Evolutionary conservation across 129 eudicot genomes (phyloP).

Genomic region (Tagetes patula): DNA sequence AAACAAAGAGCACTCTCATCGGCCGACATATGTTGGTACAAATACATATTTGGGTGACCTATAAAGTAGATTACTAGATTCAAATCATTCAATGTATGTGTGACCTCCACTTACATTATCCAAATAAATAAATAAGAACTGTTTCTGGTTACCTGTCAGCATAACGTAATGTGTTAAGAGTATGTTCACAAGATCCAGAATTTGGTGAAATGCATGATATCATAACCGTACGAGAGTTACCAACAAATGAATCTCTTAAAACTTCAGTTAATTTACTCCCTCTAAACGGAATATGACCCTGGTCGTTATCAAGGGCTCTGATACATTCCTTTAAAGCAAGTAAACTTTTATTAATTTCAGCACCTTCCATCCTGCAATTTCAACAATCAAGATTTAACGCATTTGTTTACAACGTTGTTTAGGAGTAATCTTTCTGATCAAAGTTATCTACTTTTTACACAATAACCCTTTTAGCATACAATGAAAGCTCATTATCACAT

Average conservation of each 20-base stretch:
- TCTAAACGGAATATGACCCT: slow-evolving; percentile 73
- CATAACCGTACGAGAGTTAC: slow-evolving; percentile 78
- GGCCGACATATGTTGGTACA: not conserved
- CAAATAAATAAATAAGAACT: not conserved
- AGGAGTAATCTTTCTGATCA: not conserved
- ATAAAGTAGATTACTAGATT: not conserved
- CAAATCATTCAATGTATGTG: not conserved
- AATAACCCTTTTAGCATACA: not conserved
- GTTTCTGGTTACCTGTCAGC: slow-evolving; percentile 60
- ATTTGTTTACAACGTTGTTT: not conserved
- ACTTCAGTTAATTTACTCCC: slow-evolving; percentile 80
- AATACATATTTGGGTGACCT: not conserved
- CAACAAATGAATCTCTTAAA: slow-evolving; percentile 68
- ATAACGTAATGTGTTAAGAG: slow-evolving; percentile 66
- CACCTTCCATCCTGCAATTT: slow-evolving; percentile 73
- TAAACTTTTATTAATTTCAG: slow-evolving; percentile 78
- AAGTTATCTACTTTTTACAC: not conserved
- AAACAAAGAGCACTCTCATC: not conserved
- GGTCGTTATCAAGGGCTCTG: slow-evolving; percentile 76
- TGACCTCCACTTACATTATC: not conserved
- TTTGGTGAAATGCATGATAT: slow-evolving; percentile 80
- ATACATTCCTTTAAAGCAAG: slow-evolving; percentile 86
- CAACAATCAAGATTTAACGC: slow-evolving; percentile 26
- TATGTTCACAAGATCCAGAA: slow-evolving; percentile 77
- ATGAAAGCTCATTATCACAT: not conserved